Conservation (phyloP, 73 alveolate genomes). For the Paramecium primaurelia region DNA sequence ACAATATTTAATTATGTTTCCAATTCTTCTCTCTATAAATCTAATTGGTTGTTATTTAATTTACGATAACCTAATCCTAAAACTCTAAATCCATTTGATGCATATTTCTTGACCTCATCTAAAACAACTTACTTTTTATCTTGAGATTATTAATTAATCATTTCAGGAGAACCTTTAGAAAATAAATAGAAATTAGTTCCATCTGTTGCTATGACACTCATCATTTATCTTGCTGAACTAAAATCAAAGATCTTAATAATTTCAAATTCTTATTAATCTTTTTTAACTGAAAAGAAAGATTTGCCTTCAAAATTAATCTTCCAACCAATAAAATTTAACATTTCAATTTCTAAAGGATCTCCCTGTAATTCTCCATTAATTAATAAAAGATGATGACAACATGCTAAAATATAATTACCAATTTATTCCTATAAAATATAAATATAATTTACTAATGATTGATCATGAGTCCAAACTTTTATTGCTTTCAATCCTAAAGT, state of each 20-base stretch:
- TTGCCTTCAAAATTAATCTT: constrained; percentile 11
- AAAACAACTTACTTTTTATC: neutral
- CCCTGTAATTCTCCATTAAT: neutral
- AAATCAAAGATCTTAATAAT: constrained; percentile 15
- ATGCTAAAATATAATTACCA: neutral
- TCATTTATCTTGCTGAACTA: constrained; percentile 39
- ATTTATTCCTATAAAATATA: neutral
- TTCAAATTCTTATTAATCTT: neutral
- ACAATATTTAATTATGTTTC: constrained; percentile 44
- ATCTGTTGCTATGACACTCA: constrained; percentile 46
- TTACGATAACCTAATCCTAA: constrained; percentile 44
- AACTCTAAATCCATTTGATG: constrained; percentile 54
- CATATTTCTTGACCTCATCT: neutral
- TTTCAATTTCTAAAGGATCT: neutral
- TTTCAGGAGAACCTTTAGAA: constrained; percentile 56
- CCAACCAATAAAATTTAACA: neutral
- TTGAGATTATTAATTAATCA: neutral
- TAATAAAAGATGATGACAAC: neutral
- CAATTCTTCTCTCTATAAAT: constrained; percentile 31
- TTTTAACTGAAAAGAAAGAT: neutral
- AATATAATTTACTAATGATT: neutral
- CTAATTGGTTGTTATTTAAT: neutral
- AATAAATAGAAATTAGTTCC: neutral
- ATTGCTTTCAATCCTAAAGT: constrained; percentile 13
- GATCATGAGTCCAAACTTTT: neutral